Conservation (phyloP, 441 rosid genomes). For the Pelargonium citronellum region DNA sequence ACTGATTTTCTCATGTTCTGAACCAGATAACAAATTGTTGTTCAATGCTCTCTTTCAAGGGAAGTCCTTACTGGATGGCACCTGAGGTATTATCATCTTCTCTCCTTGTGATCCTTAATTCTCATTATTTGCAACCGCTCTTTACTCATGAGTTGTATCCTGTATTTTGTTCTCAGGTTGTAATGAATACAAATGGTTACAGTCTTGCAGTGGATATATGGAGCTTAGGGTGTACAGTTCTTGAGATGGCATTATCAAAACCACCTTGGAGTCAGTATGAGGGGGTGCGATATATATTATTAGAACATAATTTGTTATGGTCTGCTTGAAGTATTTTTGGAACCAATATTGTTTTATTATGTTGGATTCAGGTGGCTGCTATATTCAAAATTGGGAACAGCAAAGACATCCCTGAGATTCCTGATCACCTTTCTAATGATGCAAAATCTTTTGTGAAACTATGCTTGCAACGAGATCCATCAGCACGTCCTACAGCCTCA, state of each 20-base stretch:
- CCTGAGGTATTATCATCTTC: slow-evolving; percentile 63
- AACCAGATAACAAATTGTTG: slow-evolving; percentile 59
- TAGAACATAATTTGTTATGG: slow-evolving; percentile 10
- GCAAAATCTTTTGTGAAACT: slow-evolving; percentile 67
- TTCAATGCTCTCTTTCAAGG: slow-evolving; percentile 93
- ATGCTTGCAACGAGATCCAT: slow-evolving; percentile 84
- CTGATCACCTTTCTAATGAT: slow-evolving; percentile 72
- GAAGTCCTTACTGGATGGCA: slow-evolving; percentile 99
- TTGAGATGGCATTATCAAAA: slow-evolving; percentile 90
- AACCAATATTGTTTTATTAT: slow-evolving; percentile 15
- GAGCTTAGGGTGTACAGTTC: slow-evolving; percentile 95
- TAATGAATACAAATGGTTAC: slow-evolving; percentile 85
- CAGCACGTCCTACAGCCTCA: slow-evolving; percentile 68
- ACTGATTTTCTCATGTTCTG: slow-evolving; percentile 22
- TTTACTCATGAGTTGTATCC: slow-evolving; percentile 15
- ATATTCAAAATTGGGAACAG: slow-evolving; percentile 94
- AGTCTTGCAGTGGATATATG: slow-evolving; percentile 81
- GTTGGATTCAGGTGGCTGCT: slow-evolving; percentile 74
- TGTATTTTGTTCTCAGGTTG: slow-evolving; percentile 47
- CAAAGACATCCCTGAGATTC: slow-evolving; percentile 84
- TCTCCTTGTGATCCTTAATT: neutral
- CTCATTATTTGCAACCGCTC: neutral
- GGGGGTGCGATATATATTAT: slow-evolving; percentile 53
- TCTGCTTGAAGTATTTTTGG: neutral
- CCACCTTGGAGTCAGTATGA: slow-evolving; percentile 95